Base-by-base conservation (phyloP, 164 flowering plant species). In the Annona squamosa region DNA sequence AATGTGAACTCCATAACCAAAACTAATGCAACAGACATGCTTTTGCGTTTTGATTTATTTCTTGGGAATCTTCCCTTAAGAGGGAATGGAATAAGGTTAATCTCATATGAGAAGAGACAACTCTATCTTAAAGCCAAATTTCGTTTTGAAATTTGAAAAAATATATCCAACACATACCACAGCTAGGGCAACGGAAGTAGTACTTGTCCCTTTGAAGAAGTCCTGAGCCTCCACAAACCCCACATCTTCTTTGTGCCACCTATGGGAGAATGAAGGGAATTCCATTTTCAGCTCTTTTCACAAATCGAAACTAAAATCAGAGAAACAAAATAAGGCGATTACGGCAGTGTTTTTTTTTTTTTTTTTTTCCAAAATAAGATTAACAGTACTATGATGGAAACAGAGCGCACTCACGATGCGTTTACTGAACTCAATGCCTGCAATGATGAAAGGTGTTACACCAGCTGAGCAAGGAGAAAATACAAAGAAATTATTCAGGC, bases 401-500 rank as follows among this genome's bases (percentile, higher is more conserved):
- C 2, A 56, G 16, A 3, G 48, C 4, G 48, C 56, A 82, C 91
- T 80, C 77, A 93, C 97, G 77, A 94, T 92, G 77, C 97, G 85
- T 83, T 94, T 92, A 81, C 90, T 85, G 82, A 94, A 94, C 48
- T 94, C 98, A 59, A 94, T 83, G 47, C 92, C 97, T 9, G 98
- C 98, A 3, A 94, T 91, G 70, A 94, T 83, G 71, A 92, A 92
- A 9, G 98, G 98, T 0, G 86, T 79, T 5, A 89, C 85, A 19
- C 98, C 98, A 84, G 98, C 98, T 94, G 89, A 75, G 66, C 44
- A 56, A 68, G 1, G 7, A 56, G 4, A 45, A 48, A 47, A 10
- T 10, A 12, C 16, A 26, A 71, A 6, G 41, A 64, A 43, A 41
- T 19, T 43, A 2, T 5, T 6, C 17, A 64, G 7, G 37, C 37